A percentile compares a stretch with the other conserved stretches of the same genome.
Evolutionary conservation across 208 protist genomes (phyloP).

Genomic region (Acanthamoeba quina): DNA sequence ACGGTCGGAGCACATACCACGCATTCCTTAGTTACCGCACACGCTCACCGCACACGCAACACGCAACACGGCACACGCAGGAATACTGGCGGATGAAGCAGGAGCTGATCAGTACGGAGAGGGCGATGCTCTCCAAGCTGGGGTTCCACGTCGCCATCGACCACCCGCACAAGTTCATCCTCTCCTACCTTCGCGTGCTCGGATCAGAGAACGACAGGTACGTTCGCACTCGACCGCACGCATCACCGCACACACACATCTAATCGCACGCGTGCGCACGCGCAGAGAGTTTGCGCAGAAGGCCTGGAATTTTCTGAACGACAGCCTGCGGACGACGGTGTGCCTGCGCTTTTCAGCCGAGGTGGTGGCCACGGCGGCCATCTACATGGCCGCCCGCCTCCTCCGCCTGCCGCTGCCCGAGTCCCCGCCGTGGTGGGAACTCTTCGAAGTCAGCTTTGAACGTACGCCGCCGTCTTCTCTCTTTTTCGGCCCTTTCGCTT

Average conservation of each 20-base stretch:
- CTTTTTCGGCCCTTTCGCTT: constrained; percentile 2
- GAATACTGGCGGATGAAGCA: constrained; percentile 75
- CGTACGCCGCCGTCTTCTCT: too few relatives aligned
- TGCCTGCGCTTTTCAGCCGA: constrained; percentile 77
- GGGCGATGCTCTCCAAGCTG: constrained; percentile 78
- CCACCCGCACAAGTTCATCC: constrained; percentile 85
- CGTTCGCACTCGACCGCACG: neutral
- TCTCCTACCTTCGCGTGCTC: constrained; percentile 78
- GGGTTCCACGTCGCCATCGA: constrained; percentile 82
- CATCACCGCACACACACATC: neutral
- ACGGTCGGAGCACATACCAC: neutral
- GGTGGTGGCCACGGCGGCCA: constrained; percentile 81
- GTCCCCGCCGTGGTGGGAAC: constrained; percentile 79
- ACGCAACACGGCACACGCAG: too few relatives aligned
- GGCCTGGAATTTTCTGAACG: constrained; percentile 82
- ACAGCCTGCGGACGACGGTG: constrained; percentile 79
- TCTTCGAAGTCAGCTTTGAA: constrained; percentile 80
- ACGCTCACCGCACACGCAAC: too few relatives aligned
- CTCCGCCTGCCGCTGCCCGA: constrained; percentile 79
- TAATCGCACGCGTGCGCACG: neutral
- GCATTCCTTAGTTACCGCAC: too few relatives aligned
- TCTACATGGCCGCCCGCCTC: constrained; percentile 79
- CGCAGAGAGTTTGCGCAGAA: constrained; percentile 71
- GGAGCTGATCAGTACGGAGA: constrained; percentile 78
- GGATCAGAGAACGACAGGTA: neutral